Evolutionary conservation across 257 asterid species (phyloP).

Genomic region (Primulina huaijiensis): DNA sequence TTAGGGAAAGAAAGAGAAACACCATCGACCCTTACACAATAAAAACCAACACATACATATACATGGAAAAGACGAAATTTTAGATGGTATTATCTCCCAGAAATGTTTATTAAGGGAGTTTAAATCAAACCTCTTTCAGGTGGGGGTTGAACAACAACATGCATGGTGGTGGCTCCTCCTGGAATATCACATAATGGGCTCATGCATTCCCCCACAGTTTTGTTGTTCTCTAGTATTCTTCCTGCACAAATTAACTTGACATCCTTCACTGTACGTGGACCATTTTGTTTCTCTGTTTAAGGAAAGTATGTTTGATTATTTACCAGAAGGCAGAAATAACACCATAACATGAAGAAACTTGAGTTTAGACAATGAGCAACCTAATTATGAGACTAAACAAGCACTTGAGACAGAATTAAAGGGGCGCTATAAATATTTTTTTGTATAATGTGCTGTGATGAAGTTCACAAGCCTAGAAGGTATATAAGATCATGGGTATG

Average conservation of each 20-base stretch:
- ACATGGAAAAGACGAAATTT: neutral
- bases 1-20: neutral
- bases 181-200: slow-evolving; percentile 76
- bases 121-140: slow-evolving; percentile 53
- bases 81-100: neutral
- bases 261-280: slow-evolving; percentile 70
- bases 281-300: slow-evolving; percentile 64
- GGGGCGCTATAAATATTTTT: neutral
- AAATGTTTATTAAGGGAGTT: neutral
- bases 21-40: neutral
- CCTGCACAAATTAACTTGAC: slow-evolving; percentile 81
- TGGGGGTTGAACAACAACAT: slow-evolving; percentile 77
- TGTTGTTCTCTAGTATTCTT: slow-evolving; percentile 75
- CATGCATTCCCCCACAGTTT: slow-evolving; percentile 72
- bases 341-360: slow-evolving; percentile 1
- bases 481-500: neutral
- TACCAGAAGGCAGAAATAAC: neutral
- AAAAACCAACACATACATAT: neutral
- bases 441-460: neutral
- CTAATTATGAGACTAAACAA: neutral
- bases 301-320: slow-evolving; percentile 12
- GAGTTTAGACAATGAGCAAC: neutral
- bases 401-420: neutral
- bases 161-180: slow-evolving; percentile 85
- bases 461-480: neutral